Base-by-base conservation (phyloP, 441 rosid species). In the Corymbia citriodora region DNA sequence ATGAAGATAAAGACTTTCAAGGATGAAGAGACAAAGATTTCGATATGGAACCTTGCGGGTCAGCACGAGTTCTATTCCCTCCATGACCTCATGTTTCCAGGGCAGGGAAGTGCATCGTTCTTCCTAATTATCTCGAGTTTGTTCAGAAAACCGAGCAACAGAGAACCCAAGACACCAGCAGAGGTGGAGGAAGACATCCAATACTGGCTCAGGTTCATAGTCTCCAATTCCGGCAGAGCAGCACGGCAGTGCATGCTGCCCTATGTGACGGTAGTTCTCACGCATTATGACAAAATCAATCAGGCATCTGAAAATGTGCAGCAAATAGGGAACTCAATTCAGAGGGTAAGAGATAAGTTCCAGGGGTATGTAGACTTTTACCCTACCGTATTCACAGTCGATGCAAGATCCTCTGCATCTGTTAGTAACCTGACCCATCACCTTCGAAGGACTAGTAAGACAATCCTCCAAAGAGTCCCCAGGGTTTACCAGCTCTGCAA, bases 31-130 rank as follows among this genome's bases (percentile, higher is more conserved):
- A 95, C 95, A 40, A 97, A 97, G 94, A 96, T 98, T 86, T 96
- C 96, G 1, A 93, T 97, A 23, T 98, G 99, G 99, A 97, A 97
- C 92, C 97, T 97, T 50, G 97, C 97, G 2, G 99, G 99, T 85
- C 98, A 97, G 91, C 99, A 98, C n/a, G 98, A 98, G 93, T 95
- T 94, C 92, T 95, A 93, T 88, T 95, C 99, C 74, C 96, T 98
- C 87, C 98, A 98, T 91, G 99, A 98, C 93, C 94, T 98, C 91
- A 97, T 98, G 99, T 98, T 97, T 92, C 98, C 99, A 0, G 96
- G 98, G 12, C 95, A 95, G 82, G 98, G 98, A 12, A 96, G 97
- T 61, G 98, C 99, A 18, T 94, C 96, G 9, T 94, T 93, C 93
- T 98, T 98, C 96, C 91, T 98, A 59, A 95, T 98, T 94, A 90